phyloP scores from a whole-genome alignment of 352 stramenopile species.

The Blastocystis sp. region DNA sequence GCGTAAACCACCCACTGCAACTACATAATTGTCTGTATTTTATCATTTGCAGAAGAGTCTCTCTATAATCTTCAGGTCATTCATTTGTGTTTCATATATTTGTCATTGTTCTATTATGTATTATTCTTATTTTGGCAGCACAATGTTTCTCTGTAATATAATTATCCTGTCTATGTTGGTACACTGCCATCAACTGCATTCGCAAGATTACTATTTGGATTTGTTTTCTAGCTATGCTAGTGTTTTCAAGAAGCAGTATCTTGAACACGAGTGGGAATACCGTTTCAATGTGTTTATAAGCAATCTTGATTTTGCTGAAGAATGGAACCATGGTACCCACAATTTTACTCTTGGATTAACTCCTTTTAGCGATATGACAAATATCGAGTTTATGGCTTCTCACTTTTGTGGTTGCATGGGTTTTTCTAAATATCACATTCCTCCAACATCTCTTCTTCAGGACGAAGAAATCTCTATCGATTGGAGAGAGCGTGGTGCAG shows the following conservation, averaged over 20 bases:
- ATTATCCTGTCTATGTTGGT: too few relatives aligned
- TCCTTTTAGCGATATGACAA: background rate
- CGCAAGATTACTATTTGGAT: background rate
- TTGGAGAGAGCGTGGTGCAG: background rate
- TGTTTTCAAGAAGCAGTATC: background rate
- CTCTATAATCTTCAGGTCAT: too few relatives aligned
- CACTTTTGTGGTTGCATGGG: background rate
- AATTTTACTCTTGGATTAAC: background rate
- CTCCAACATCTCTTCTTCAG: background rate
- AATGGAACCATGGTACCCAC: background rate
- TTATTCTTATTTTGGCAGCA: too few relatives aligned
- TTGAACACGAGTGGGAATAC: background rate
- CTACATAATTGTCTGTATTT: too few relatives aligned
- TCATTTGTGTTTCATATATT: too few relatives aligned
- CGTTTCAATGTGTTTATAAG: background rate
- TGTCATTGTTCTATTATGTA: too few relatives aligned
- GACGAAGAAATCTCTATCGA: background rate
- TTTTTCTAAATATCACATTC: background rate
- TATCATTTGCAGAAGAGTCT: too few relatives aligned
- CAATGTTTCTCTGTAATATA: too few relatives aligned
- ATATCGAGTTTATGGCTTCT: background rate
- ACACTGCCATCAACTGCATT: too few relatives aligned
- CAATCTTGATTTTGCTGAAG: background rate
- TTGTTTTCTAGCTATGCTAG: background rate
- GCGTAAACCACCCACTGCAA: too few relatives aligned